Evolutionary conservation across 2,329 filamentous ascomycete species (phyloP).

Genomic region (Periglandula ipomoeae): DNA sequence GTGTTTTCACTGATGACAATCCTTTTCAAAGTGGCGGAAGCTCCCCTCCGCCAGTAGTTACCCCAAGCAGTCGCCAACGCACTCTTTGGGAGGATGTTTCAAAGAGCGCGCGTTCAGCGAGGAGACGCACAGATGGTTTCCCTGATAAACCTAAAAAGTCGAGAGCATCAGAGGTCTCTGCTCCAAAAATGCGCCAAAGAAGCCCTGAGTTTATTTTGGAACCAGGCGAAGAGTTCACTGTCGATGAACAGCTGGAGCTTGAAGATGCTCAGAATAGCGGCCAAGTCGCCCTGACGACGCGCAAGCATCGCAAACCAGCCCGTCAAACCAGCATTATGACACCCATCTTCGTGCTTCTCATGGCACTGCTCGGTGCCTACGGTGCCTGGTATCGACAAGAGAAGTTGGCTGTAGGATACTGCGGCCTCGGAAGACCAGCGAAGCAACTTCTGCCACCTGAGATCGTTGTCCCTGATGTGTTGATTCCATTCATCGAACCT

Average conservation of each 20-base stretch:
- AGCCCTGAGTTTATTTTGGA: conserved; percentile 40
- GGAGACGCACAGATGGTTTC: conserved; percentile 32
- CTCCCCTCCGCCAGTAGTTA: conserved; percentile 48
- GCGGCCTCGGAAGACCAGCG: conserved; percentile 65
- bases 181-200: conserved; percentile 25
- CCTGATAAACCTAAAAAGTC: conserved; percentile 26
- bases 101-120: conserved; percentile 33
- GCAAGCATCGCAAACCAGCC: conserved; percentile 28
- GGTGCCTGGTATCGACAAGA: conserved; percentile 84
- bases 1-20: conserved; percentile 80
- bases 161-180: conserved; percentile 49
- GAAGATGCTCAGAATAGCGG: conserved; percentile 55
- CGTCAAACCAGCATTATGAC: conserved; percentile 45
- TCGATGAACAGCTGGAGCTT: conserved; percentile 77
- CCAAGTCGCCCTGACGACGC: conserved; percentile 33
- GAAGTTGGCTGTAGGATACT: conserved; percentile 94
- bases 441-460: conserved; percentile 39
- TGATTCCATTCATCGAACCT: conserved; percentile 61
- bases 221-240: conserved; percentile 85
- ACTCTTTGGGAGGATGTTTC: conserved; percentile 34
- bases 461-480: conserved; percentile 58
- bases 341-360: conserved; percentile 61
- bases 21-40: conserved; percentile 78
- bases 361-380: conserved; percentile 63
- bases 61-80: conserved; percentile 39